Conservation (phyloP, 1,284 basidiomycete genomes). For the Cutaneotrichosporon sp. region DNA sequence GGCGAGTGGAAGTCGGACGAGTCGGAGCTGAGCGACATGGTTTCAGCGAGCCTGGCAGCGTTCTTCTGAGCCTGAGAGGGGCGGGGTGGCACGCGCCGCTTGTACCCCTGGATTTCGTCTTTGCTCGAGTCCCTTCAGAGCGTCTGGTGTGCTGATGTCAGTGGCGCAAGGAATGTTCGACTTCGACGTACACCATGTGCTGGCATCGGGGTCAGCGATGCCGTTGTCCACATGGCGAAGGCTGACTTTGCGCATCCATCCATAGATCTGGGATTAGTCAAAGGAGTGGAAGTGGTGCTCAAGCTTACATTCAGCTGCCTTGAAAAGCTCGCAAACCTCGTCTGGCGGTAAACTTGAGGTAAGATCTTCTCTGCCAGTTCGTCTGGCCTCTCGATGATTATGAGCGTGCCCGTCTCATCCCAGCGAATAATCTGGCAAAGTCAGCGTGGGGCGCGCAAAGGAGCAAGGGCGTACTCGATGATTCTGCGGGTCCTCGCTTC, state of each 20-base stretch:
- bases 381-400: conserved; percentile 85
- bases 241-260: conserved; percentile 85
- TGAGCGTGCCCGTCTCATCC: conserved; percentile 83
- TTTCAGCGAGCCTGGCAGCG: conserved; percentile 19
- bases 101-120: conserved; percentile 83
- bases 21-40: conserved; percentile 30
- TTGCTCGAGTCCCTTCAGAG: conserved; percentile 80
- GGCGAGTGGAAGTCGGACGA: conserved; percentile 30
- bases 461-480: background rate
- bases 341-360: conserved; percentile 85
- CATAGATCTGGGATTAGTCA: conserved; percentile 68
- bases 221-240: conserved; percentile 85
- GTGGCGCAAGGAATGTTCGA: conserved; percentile 29
- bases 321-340: conserved; percentile 87
- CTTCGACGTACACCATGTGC: conserved; percentile 81
- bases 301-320: conserved; percentile 81
- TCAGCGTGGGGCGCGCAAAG: background rate
- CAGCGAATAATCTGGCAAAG: conserved; percentile 71
- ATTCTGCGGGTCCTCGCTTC: background rate
- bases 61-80: conserved; percentile 72
- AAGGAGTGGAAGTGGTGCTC: conserved; percentile 3
- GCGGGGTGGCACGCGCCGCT: conserved; percentile 86
- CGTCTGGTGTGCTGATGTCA: conserved; percentile 70
- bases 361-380: conserved; percentile 84
- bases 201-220: conserved; percentile 86